Conservation (phyloP, 306 rosid genomes). For the Lathyrus oleraceus region DNA sequence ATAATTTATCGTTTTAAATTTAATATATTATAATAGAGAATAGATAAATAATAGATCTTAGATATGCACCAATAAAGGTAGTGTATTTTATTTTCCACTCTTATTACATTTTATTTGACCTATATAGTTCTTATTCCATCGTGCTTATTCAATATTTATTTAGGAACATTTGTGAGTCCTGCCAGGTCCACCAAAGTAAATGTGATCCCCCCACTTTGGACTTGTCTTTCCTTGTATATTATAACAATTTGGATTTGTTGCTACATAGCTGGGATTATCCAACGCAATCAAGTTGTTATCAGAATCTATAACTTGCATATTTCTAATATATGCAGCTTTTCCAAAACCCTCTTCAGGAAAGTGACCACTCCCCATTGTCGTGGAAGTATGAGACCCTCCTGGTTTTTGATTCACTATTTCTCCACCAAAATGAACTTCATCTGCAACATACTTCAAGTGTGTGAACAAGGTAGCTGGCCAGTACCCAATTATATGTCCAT, state of each 20-base stretch:
- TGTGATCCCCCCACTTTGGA: slow-evolving; percentile 76
- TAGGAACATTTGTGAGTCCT: slow-evolving; percentile 75
- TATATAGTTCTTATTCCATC: slow-evolving; percentile 24
- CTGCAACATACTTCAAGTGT: slow-evolving; percentile 66
- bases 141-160: neutral
- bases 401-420: slow-evolving; percentile 67
- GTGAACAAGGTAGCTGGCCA: slow-evolving; percentile 88
- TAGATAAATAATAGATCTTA: too few species aligned
- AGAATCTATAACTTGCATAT: slow-evolving; percentile 75
- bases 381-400: slow-evolving; percentile 65
- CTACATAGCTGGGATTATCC: slow-evolving; percentile 57
- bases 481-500: slow-evolving; percentile 67
- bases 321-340: slow-evolving; percentile 77
- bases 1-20: too few species aligned
- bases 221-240: slow-evolving; percentile 68
- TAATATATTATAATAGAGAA: too few species aligned
- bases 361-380: slow-evolving; percentile 95
- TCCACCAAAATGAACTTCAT: slow-evolving; percentile 87
- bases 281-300: slow-evolving; percentile 63
- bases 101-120: neutral
- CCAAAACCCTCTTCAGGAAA: slow-evolving; percentile 73
- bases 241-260: slow-evolving; percentile 79
- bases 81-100: too few species aligned
- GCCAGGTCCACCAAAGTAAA: slow-evolving; percentile 94
- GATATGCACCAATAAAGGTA: too few species aligned